phyloP scores from a whole-genome alignment of 441 rosid species.

The Eugenia klotzschiana region DNA sequence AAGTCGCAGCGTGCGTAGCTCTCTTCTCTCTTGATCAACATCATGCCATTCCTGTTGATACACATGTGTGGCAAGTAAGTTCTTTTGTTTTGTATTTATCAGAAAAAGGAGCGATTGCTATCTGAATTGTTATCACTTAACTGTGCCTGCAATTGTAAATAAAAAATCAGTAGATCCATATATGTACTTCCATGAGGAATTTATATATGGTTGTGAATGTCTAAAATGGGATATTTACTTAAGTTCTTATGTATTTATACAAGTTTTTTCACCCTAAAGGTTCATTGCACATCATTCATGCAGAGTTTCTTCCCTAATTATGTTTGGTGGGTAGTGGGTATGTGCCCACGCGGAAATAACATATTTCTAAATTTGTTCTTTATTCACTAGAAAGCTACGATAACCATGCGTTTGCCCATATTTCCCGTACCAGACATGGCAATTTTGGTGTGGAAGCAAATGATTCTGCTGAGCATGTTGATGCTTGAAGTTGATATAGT shows the following conservation, averaged over 20 bases:
- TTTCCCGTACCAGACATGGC: not conserved
- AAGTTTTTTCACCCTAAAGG: not conserved
- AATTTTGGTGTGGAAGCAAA: not conserved
- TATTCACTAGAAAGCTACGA: not conserved
- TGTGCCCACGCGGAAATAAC: not conserved
- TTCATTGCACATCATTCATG: not conserved
- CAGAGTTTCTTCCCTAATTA: not conserved
- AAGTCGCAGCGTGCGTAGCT: constrained; percentile 87
- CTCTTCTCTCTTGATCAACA: constrained; percentile 90
- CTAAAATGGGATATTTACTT: not conserved
- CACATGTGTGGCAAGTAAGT: constrained; percentile 87
- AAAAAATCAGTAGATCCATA: not conserved
- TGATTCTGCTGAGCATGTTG: not conserved
- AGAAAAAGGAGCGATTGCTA: not conserved
- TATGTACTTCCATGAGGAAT: not conserved
- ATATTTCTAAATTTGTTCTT: not conserved
- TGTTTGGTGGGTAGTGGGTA: not conserved
- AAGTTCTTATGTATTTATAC: not conserved
- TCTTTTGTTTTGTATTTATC: not conserved
- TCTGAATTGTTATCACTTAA: not conserved
- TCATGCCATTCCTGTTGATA: constrained; percentile 86
- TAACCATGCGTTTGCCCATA: not conserved
- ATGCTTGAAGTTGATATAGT: not conserved
- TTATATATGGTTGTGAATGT: not conserved
- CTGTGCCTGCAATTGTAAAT: not conserved